Conservation (phyloP, 169 alveolate genomes). For the Ichthyophthirius multifiliis region DNA sequence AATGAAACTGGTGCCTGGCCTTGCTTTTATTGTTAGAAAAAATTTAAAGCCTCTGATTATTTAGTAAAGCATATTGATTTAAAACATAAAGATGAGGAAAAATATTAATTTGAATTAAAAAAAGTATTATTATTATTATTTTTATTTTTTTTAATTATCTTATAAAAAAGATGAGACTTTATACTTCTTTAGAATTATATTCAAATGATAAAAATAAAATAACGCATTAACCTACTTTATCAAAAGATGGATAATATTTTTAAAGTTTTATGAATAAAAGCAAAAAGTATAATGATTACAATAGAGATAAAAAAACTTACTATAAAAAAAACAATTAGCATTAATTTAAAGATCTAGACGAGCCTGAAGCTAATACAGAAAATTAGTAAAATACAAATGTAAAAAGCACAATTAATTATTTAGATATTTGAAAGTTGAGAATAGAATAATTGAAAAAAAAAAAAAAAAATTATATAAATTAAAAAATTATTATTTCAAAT, state of each 20-base stretch:
- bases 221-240: not conserved
- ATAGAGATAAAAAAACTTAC: not conserved
- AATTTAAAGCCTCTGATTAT: not conserved
- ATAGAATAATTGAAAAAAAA: too few species aligned
- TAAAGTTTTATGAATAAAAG: not conserved
- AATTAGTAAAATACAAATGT: not conserved
- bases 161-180: not conserved
- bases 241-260: not conserved
- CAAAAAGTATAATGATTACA: not conserved
- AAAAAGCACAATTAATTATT: not conserved
- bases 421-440: constrained; percentile 11
- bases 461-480: too few species aligned
- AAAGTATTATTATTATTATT: not conserved
- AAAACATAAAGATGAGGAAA: not conserved
- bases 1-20: constrained; percentile 3
- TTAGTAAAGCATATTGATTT: constrained; percentile 3
- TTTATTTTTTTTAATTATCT: not conserved
- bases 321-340: not conserved
- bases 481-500: too few species aligned
- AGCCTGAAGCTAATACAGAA: not conserved
- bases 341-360: constrained; percentile 4
- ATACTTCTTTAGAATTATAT: not conserved
- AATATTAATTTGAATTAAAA: not conserved
- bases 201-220: constrained; percentile 7
- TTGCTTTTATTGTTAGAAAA: not conserved